A percentile compares a stretch with the other conserved stretches of the same genome.
Conservation (phyloP, 768 basidiomycete genomes). For the Hericium coralloides region DNA sequence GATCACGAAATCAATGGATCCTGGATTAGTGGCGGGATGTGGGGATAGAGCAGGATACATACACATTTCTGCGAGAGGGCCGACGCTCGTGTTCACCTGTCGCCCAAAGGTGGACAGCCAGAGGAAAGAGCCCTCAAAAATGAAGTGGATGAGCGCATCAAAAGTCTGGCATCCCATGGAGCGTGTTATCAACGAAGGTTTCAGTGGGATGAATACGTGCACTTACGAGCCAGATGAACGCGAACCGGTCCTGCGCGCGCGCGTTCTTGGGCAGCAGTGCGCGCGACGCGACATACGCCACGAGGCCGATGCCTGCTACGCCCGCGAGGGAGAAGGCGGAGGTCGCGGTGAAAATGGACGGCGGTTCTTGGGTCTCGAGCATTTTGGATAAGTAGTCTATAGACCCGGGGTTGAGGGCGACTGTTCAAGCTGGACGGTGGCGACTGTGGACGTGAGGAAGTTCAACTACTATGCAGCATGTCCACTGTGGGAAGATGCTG, state of each 20-base stretch:
- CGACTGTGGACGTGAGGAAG: too few species aligned
- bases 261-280: slow-evolving; percentile 55
- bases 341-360: slow-evolving; percentile 42
- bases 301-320: slow-evolving; percentile 39
- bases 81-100: slow-evolving; percentile 58
- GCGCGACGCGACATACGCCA: slow-evolving; percentile 47
- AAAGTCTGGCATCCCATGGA: slow-evolving; percentile 54
- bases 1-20: not conserved
- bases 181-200: not conserved
- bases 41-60: slow-evolving; percentile 20
- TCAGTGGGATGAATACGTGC: not conserved
- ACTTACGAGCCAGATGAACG: slow-evolving; percentile 75
- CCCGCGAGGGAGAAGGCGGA: slow-evolving; percentile 58
- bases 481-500: too few species aligned
- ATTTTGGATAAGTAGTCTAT: not conserved
- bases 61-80: slow-evolving; percentile 72
- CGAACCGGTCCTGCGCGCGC: slow-evolving; percentile 52
- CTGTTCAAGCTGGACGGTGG: too few species aligned
- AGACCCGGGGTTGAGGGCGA: too few species aligned
- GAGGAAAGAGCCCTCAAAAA: slow-evolving; percentile 73
- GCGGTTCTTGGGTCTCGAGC: slow-evolving; percentile 1
- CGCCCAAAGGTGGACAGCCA: slow-evolving; percentile 70
- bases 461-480: too few species aligned
- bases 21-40: too few species aligned
- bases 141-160: slow-evolving; percentile 73